Percentiles rank a stretch among this genome's conserved stretches.
Conservation (phyloP, 805 yeast genomes). For the Zygotorulaspora sp. region DNA sequence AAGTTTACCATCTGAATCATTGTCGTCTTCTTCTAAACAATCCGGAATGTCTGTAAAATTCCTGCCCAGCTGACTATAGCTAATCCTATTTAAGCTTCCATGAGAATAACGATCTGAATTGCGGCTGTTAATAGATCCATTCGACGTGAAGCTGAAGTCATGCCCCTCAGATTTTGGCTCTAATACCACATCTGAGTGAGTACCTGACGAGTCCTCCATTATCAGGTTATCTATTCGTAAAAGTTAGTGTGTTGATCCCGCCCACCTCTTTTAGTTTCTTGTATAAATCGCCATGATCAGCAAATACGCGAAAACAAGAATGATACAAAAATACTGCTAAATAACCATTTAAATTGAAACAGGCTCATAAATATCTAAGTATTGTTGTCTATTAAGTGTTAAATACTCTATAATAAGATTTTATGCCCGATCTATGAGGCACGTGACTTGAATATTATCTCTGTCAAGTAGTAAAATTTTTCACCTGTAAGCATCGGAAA, state of each 20-base stretch:
- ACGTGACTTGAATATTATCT: not conserved
- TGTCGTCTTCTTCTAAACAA: constrained; percentile 16
- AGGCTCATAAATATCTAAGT: not conserved
- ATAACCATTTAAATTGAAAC: too few species aligned
- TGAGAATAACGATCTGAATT: constrained; percentile 1
- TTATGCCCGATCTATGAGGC: not conserved
- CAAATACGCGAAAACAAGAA: not conserved
- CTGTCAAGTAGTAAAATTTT: not conserved
- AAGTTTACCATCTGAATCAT: constrained; percentile 7
- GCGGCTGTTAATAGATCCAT: not conserved
- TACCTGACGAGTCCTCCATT: constrained; percentile 5
- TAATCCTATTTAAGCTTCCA: not conserved
- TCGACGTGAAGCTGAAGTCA: constrained; percentile 7
- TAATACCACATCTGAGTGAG: not conserved
- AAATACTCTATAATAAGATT: not conserved
- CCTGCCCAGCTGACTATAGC: not conserved
- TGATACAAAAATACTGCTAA: too few species aligned
- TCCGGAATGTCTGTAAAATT: constrained; percentile 2
- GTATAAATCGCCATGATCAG: too few species aligned
- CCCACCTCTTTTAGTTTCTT: too few species aligned
- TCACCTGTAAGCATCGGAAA: too few species aligned
- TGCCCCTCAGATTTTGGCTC: constrained; percentile 4
- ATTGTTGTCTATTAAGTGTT: not conserved
- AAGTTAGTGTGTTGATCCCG: too few species aligned
- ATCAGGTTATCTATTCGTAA: too few species aligned